Evolutionary conservation across 441 rosid genomes (phyloP), one percentile per base, ranked within the genome.

Genomic region (Mallotus repandus): DNA sequence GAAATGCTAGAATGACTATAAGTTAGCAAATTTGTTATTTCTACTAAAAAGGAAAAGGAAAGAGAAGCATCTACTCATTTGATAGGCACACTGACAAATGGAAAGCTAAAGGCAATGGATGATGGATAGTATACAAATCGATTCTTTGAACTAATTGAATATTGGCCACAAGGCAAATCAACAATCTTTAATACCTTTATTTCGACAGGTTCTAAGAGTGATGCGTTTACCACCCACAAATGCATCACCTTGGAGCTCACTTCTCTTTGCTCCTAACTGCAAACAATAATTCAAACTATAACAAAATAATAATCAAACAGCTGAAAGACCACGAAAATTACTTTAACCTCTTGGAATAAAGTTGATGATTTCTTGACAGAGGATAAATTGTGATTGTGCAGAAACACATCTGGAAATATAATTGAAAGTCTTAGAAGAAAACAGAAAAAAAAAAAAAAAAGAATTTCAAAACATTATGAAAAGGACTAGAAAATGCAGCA

Each of bases 241-340:
- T 25, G 68, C 68, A 50, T 22, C 46, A 22, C 75, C 75, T 13
- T 11, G 63, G 29, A 77, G 69, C 64, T 72, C 62, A n/a, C 71
- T 64, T 22, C 15, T 21, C 49, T 60, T 18, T 21, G 62, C 75
- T 9, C 75, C 75, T 18, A 70, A 21, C 75, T 76, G 73, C 52
- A 35, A 72, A 25, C 18, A 45, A 25, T 9, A 53, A 29, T 7
- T n/a, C 4, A 61, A 66, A 50, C 9, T 7, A 14, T 2, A 19
- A 48, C 2, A 45, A 45, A n/a, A 18, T 1, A 61, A 54, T 32
- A 45, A 0, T 0, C 10, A 56, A 38, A 21, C 29, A 2, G 29
- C 45, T 2, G 56, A 19, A 56, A 13, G 38, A 61, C 13, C 48
- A 38, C 10, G 11, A 58, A 41, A 59, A 43, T 53, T 7, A 49